Base-by-base conservation (phyloP, 2,329 filamentous ascomycete genomes). In the Claviceps humidiphila region DNA sequence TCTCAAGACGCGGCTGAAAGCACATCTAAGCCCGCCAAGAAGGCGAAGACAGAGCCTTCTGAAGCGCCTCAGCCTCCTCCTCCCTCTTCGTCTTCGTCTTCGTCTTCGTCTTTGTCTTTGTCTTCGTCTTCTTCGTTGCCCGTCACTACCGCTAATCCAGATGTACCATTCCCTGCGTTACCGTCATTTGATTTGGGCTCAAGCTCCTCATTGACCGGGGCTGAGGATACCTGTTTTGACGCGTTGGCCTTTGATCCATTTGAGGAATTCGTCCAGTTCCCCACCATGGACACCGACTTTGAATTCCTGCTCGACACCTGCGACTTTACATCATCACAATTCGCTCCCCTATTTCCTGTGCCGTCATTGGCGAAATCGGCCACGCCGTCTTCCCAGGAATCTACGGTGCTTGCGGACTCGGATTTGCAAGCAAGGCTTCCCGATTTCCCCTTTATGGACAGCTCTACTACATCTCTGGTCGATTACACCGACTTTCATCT, bases 401-500 rank as follows among this genome's bases (percentile, higher is more conserved):
- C 30, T 11, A 34, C 9, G 30, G 30, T 34, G 30, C 30, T 34
- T 34, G 30, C 30, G 30, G 14, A 54, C 50, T 24, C 45, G 24
- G 50, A 55, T 47, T 49, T 52, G 44, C 54, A 40, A 16, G 45
- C 43, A 40, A 43, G 6, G 2, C 51, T 47, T 38, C 51, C 47
- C 14, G 51, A 53, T 26, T 47, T 74, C 17, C 72, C 72, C 8
- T 75, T 74, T 59, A 64, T 74, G 53, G 55, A 55, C 17, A 42
- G 51, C 4, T 13, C 42, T 51, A 53, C 51, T 51, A 53, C 51
- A 53, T 56, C 51, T 13, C 30, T 47, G 45, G 60, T 40, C 55
- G 66, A 74, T 63, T 79, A 79, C 58, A 64, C 71, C 57, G 76
- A 79, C 66, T 80, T 80, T 66, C 74, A 72, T 59, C 70, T 79